phyloP scores from a whole-genome alignment of 1,284 basidiomycete species.

The Mycena sp. region DNA sequence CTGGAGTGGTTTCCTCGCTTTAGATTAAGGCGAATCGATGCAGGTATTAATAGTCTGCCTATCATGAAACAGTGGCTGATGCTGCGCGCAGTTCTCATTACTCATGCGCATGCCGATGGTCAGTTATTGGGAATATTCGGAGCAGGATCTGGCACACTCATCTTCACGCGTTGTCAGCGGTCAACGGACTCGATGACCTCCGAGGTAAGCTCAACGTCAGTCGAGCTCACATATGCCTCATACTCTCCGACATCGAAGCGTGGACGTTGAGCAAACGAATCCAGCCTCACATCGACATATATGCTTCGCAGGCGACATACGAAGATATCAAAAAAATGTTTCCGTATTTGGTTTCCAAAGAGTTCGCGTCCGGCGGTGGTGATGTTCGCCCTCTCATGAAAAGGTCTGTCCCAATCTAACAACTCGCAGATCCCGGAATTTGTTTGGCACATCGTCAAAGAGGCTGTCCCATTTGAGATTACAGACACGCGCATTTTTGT shows the following conservation, averaged over 20 bases:
- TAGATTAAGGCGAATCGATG: conserved; percentile 78
- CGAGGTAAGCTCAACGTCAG: conserved; percentile 56
- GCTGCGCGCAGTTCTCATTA: conserved; percentile 63
- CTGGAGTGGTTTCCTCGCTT: conserved; percentile 85
- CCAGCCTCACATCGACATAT: conserved; percentile 79
- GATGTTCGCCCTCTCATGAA: conserved; percentile 57
- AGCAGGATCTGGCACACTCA: conserved; percentile 19
- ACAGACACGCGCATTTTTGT: conserved; percentile 68
- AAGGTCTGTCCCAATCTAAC: conserved; percentile 11
- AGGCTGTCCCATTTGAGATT: conserved; percentile 71
- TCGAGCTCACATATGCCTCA: conserved; percentile 13
- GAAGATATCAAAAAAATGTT: conserved; percentile 72
- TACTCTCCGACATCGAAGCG: conserved; percentile 48
- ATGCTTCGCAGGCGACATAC: conserved; percentile 73
- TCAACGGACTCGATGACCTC: conserved; percentile 86
- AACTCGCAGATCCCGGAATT: conserved; percentile 75
- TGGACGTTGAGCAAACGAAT: conserved; percentile 79
- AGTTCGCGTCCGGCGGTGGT: conserved; percentile 82
- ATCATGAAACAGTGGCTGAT: neutral
- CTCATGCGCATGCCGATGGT: conserved; percentile 85
- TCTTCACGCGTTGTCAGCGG: conserved; percentile 55
- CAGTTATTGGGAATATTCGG: no score
- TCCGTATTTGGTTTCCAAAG: conserved; percentile 80
- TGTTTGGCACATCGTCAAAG: conserved; percentile 80
- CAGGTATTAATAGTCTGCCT: conserved; percentile 35